Base-by-base conservation (phyloP, 1,139 yeast species). In the Yamadazyma diddensiae region DNA sequence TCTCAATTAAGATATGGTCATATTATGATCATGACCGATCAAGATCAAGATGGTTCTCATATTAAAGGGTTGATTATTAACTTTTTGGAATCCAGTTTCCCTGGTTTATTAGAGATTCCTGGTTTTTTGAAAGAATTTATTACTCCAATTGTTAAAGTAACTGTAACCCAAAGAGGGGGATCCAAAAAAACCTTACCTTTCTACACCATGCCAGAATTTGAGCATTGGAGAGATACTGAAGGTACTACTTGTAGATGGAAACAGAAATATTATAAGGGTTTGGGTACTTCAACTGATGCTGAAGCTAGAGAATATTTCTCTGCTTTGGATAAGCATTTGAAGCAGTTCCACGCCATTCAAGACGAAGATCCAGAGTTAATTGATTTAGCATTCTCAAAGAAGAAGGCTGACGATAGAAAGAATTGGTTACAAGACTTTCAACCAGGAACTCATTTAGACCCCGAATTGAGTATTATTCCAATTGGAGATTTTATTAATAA, bases 1-100 rank as follows among this genome's bases (percentile, higher is more conserved):
- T 77, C 75, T 37, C 79, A 82, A 8, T 67, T 94, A 42, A 79
- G 99, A 54, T 94, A 94, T 54, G 98, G 99, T 17, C 96, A 88
- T 57, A 76, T 94, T 31, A 92, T 94, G 97, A 88, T 94, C 53
- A 94, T 94, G 98, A 88, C 99, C 4, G 99, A 94, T 84, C 99
- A 94, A 62, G 99, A 94, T 85, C 96, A 90, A 51, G 99, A 94
- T 72, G 99, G 99, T 38, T 85, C 95, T 14, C 99, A 94, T 66
- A 94, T 94, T 54, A 94, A 94, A 57, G 99, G 99, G 43, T 73
- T 94, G 48, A 77, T 94, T 42, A 94, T 94, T 52, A 94, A 94
- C 56, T 94, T 92, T 53, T 65, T 94, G 39, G 97, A 92, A 57
- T 77, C 94, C 4, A 84, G 95, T 28, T 94, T 94, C 64, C 98